phyloP scores from a whole-genome alignment of 2,329 filamentous ascomycete genomes.

The Aspergillus luchuensis region DNA sequence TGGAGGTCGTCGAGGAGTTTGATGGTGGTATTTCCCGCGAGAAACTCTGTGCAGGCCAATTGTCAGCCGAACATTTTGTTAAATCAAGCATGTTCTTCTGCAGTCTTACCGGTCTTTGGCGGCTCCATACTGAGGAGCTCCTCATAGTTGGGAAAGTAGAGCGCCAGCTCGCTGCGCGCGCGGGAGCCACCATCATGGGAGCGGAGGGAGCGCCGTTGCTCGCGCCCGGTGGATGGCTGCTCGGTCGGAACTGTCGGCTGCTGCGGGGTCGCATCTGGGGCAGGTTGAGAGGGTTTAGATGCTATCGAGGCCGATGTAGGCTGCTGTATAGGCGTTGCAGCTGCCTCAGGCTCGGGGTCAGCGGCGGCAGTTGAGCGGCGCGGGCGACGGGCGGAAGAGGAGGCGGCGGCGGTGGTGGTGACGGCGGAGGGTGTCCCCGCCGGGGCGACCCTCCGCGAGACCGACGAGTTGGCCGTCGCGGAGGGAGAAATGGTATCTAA shows the following conservation, averaged over 20 bases:
- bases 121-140: constrained; percentile 86
- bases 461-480: constrained; percentile 9
- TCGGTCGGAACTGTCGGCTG: constrained; percentile 4
- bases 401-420: neutral
- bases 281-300: neutral
- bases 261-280: neutral
- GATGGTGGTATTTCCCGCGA: constrained; percentile 73
- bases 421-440: constrained; percentile 12
- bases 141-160: constrained; percentile 93
- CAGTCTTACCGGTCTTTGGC: constrained; percentile 67
- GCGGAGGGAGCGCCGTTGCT: constrained; percentile 73
- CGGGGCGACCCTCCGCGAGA: constrained; percentile 9
- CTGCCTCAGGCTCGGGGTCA: neutral
- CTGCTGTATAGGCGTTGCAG: neutral
- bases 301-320: neutral
- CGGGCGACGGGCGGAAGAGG: constrained; percentile 18
- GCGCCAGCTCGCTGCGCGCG: constrained; percentile 86
- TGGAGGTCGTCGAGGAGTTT: constrained; percentile 64
- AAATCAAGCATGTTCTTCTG: neutral
- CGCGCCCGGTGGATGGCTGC: constrained; percentile 9
- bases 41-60: constrained; percentile 58
- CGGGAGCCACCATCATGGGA: constrained; percentile 80
- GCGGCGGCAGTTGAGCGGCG: constrained; percentile 5
- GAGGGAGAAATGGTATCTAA: constrained; percentile 29
- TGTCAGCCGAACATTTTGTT: neutral